Base-by-base conservation (phyloP, 345 rosid species). In the Rhodamnia argentea region DNA sequence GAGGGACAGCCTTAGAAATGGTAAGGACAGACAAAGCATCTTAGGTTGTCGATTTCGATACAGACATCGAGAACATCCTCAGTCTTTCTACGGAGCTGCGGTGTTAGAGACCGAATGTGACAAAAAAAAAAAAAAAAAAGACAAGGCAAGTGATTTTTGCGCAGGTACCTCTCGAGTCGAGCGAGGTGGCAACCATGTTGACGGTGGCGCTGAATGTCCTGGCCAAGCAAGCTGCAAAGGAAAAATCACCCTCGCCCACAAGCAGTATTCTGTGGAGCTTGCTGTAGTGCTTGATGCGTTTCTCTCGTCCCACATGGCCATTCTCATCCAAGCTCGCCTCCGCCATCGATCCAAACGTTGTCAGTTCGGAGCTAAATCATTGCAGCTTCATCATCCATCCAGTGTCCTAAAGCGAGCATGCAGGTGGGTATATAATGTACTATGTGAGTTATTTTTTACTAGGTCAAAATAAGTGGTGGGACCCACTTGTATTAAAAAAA, bases 171-270 rank as follows among this genome's bases (percentile, higher is more conserved):
- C 76, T 16, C 26, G 88, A 89, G 92, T 94, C 93, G 1, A 91
- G 89, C 42, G 94, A 86, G 54, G 94, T 92, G 3, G 94, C 93
- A 4, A 87, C 92, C 51, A 92, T 87, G 86, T 93, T 93, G 14
- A 82, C 2, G 23, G 94, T 94, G 11, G 92, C 90, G 44, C 93
- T 90, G 83, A 95, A 92, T 20, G 88, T 89, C 40, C 42, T 85
- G 37, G 90, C 96, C 83, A 92, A 88, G 90, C 89, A 91, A 52
- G 82, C 85, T 10, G 94, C 86, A 85, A 95, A 93, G 2, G 94
- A 93, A 84, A 94, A 95, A 87, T 92, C 92, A 7, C 95, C 96
- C 85, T 95, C 94, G 4, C 95, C 96, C 6, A 92, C 94, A 37
- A 92, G 83, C 52, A 94, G 90, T 84, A 92, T 94, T n/a, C 86